These are phyloP conservation scores for Colletotrichum phormii DNA, from an alignment of 2,329 filamentous ascomycete species.

Conservation along the genomic window DNA sequence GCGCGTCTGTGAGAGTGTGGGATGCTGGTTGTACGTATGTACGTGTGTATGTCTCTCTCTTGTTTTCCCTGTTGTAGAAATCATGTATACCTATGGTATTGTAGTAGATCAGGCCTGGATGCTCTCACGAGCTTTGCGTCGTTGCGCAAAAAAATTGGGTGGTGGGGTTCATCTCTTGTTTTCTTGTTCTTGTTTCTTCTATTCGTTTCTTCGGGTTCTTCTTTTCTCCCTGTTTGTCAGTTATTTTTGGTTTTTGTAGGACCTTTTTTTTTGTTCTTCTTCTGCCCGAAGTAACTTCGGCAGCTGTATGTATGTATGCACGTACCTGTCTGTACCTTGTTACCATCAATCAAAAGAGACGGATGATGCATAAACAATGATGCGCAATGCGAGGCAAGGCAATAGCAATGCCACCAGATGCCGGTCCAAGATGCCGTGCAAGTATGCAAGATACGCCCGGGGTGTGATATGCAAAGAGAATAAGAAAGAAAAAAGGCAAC, in stretches of 20 bases:
- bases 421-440: not conserved
- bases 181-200: conserved; percentile 12
- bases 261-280: not conserved
- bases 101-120: conserved; percentile 38
- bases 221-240: not conserved
- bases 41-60: conserved; percentile 4
- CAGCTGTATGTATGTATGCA: conserved; percentile 11
- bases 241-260: not conserved
- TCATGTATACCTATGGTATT: conserved; percentile 31
- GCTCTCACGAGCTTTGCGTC: conserved; percentile 41
- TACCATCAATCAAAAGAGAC: conserved; percentile 13
- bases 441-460: not conserved
- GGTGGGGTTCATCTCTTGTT: not conserved
- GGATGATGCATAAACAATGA: conserved; percentile 3
- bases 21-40: not conserved
- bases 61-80: conserved; percentile 28
- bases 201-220: conserved; percentile 11
- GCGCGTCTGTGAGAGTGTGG: not conserved
- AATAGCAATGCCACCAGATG: not conserved
- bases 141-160: conserved; percentile 4
- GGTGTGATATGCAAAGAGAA: not conserved
- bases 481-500: not conserved
- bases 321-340: not conserved
- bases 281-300: not conserved
- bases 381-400: not conserved